Evolutionary conservation across 129 eudicot genomes (phyloP).

Genomic region (Apium graveolens): DNA sequence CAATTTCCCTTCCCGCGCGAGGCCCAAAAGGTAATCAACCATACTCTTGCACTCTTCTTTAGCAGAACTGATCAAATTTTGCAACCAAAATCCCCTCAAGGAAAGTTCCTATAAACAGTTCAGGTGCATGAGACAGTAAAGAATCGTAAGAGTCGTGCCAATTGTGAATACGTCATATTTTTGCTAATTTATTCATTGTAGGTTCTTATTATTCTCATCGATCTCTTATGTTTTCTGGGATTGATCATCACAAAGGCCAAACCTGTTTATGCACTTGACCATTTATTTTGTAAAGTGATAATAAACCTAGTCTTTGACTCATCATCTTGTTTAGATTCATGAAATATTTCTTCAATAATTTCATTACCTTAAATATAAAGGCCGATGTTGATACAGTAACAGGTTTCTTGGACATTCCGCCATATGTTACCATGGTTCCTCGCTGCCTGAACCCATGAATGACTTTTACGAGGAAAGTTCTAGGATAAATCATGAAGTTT

Average conservation of each 20-base stretch:
- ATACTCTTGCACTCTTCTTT: constrained; percentile 52
- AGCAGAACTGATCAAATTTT: constrained; percentile 60
- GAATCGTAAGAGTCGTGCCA: too few species aligned
- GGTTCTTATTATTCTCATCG: too few species aligned
- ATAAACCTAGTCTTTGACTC: too few species aligned
- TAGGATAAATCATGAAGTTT: neutral
- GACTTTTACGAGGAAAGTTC: too few species aligned
- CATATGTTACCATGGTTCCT: constrained; percentile 99
- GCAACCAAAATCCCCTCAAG: constrained; percentile 97
- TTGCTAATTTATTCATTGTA: too few species aligned
- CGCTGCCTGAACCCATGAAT: constrained; percentile 55
- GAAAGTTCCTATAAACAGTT: constrained; percentile 58
- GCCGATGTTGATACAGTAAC: constrained; percentile 78
- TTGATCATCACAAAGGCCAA: too few species aligned
- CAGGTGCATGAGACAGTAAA: neutral
- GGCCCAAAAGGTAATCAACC: constrained; percentile 69
- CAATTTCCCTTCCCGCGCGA: constrained; percentile 59
- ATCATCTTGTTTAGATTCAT: too few species aligned
- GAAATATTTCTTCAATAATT: too few species aligned
- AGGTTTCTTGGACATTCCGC: constrained; percentile 98
- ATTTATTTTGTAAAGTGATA: too few species aligned
- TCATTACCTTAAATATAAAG: constrained; percentile 96
- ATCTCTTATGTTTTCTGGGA: too few species aligned
- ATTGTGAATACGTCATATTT: too few species aligned
- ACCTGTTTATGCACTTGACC: too few species aligned